Evolutionary conservation across 2,329 filamentous ascomycete genomes (phyloP).

Genomic region (Fusarium dlaminii): DNA sequence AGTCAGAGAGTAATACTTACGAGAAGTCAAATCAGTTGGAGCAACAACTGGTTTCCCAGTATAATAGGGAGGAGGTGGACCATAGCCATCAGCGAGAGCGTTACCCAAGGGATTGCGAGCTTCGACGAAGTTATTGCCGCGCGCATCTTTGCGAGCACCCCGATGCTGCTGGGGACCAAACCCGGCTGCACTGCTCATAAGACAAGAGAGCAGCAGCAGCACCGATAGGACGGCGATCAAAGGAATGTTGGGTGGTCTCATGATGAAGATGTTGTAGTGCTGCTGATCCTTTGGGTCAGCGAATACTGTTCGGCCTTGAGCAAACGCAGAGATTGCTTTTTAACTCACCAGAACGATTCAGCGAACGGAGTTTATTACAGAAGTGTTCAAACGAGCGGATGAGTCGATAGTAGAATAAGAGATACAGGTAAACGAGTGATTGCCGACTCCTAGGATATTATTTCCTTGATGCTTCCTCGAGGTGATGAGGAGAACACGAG

Average conservation of each 20-base stretch:
- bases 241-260: slow-evolving; percentile 49
- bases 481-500: slow-evolving; percentile 6
- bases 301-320: neutral
- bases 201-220: slow-evolving; percentile 39
- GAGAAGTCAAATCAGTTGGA: neutral
- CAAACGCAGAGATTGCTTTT: neutral
- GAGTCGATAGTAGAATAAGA: neutral
- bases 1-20: slow-evolving; percentile 11
- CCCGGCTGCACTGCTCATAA: slow-evolving; percentile 18
- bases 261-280: slow-evolving; percentile 39
- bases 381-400: slow-evolving; percentile 9
- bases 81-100: slow-evolving; percentile 29
- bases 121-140: slow-evolving; percentile 12
- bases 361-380: neutral
- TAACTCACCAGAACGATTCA: neutral
- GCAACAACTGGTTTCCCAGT: slow-evolving; percentile 2
- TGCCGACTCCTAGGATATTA: neutral
- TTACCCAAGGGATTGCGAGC: slow-evolving; percentile 8
- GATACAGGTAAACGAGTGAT: slow-evolving; percentile 23
- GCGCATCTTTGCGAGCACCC: neutral
- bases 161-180: slow-evolving; percentile 1
- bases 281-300: slow-evolving; percentile 5
- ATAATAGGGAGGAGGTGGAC: slow-evolving; percentile 39
- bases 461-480: slow-evolving; percentile 3
- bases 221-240: slow-evolving; percentile 46